Base-by-base conservation (phyloP, 768 basidiomycete genomes). In the Leccinum fibrillosum region DNA sequence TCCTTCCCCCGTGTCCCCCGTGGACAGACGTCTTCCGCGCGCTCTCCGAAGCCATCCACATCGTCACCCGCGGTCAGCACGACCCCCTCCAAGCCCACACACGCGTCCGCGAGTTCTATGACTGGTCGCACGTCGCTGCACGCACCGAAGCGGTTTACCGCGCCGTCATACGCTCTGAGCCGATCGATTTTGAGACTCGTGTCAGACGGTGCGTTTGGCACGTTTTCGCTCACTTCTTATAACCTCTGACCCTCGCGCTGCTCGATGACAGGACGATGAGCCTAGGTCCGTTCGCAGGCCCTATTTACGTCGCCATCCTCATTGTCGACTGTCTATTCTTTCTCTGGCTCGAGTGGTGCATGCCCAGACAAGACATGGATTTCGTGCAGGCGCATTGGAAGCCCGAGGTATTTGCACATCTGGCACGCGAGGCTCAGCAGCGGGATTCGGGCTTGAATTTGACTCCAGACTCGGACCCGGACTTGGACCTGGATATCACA, bases 241-340 rank as follows among this genome's bases (percentile, higher is more conserved):
- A 5, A 13, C 17, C 39, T n/a, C 7, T 23, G 15, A 48, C 13
- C 25, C 6, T 8, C 12, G 48, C 4, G 47, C 28, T 52, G 26
- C 37, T 61, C 5, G 47, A 26, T 35, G 19, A 19, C 65, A 90
- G 86, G 66, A 96, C 90, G 34, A 84, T 91, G 80, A 78, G 80
- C 52, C 76, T 92, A 8, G 97, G 90, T 0, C 82, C 81, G 0
- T 86, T 92, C 49, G 91, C 86, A 9, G 97, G 97, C 0, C 84
- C 85, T 2, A 97, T 98, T 47, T 90, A 93, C 66, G 86, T 90
- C 9, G 84, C 88, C 62, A 98, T 98, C 42, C 75, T 97, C 44
- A 78, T 94, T 28, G 91, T 98, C 1, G 89, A 94, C 65, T 93
- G 92, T 68, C 71, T 96, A 8, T 96, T 97, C 73, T 94, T 92